Conservation (phyloP, 2,329 filamentous ascomycete species). For the Diaporthe aspalathi region DNA sequence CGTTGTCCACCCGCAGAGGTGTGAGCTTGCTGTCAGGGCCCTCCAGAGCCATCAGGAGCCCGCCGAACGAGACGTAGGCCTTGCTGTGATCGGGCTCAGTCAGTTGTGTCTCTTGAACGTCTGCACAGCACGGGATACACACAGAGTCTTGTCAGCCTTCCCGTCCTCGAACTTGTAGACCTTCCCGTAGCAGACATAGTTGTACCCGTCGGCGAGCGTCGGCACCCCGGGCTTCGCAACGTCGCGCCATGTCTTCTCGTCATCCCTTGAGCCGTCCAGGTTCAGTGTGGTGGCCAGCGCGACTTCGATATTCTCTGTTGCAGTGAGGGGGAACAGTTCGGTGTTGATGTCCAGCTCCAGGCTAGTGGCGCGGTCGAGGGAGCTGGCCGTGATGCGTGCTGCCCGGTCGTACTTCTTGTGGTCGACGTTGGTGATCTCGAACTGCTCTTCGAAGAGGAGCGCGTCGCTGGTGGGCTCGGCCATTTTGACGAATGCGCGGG, state of each 20-base stretch:
- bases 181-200: constrained; percentile 90
- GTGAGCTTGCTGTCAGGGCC: constrained; percentile 97
- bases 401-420: constrained; percentile 95
- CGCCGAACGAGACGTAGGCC: constrained; percentile 93
- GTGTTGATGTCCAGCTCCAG: constrained; percentile 94
- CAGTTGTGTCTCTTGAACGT: background rate
- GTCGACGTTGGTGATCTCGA: constrained; percentile 83
- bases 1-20: constrained; percentile 89
- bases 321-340: constrained; percentile 83
- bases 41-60: constrained; percentile 88
- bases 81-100: constrained; percentile 68
- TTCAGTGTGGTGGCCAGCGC: constrained; percentile 87
- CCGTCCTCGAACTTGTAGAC: constrained; percentile 90
- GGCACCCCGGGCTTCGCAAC: constrained; percentile 67
- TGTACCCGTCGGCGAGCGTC: constrained; percentile 81
- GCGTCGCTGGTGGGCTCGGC: constrained; percentile 78
- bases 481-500: constrained; percentile 47
- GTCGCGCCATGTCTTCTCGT: constrained; percentile 85
- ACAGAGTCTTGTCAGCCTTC: constrained; percentile 86
- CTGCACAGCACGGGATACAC: constrained; percentile 52
- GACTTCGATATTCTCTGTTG: constrained; percentile 82
- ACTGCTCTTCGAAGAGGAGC: constrained; percentile 92
- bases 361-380: constrained; percentile 75
- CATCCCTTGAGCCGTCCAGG: constrained; percentile 85
- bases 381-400: constrained; percentile 83